phyloP scores from a whole-genome alignment of 352 stramenopile genomes.

The Phytopythium aichiense region DNA sequence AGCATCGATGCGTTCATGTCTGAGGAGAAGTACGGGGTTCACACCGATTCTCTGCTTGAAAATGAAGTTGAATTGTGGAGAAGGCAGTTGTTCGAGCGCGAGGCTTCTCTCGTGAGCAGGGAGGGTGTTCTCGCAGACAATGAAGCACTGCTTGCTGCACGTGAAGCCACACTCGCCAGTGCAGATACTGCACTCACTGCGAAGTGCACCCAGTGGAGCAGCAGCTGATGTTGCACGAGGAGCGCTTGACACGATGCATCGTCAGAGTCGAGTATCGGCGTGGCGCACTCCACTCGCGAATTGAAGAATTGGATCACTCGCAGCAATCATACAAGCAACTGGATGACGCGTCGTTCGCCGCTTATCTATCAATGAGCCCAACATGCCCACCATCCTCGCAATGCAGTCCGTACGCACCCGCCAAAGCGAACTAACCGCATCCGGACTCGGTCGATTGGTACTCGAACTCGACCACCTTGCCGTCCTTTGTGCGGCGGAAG shows the following conservation, averaged over 20 bases:
- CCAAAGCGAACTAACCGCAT: constrained; percentile 42
- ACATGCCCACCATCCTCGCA: background rate
- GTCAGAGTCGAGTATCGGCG: constrained; percentile 3
- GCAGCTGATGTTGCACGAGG: constrained; percentile 16
- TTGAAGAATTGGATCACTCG: background rate
- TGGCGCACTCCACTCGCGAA: background rate
- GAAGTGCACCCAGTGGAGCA: background rate
- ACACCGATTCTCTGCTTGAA: background rate
- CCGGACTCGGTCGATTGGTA: constrained; percentile 83
- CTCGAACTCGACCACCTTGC: constrained; percentile 81
- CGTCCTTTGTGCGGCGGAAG: constrained; percentile 84
- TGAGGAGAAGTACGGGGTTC: background rate
- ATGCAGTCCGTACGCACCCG: background rate
- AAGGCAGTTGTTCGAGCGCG: background rate
- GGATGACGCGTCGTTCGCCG: background rate
- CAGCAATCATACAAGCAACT: background rate
- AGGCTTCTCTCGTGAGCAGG: background rate
- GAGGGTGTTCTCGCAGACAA: background rate
- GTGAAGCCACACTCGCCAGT: background rate
- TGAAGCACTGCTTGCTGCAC: background rate
- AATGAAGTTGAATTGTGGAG: background rate
- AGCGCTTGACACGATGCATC: constrained; percentile 4
- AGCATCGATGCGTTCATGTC: background rate
- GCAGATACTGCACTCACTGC: background rate
- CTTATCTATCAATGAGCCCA: background rate